Percentiles rank a stretch among this genome's conserved stretches.
Conservation (phyloP, 306 rosid species). For the Lathyrus oleraceus region DNA sequence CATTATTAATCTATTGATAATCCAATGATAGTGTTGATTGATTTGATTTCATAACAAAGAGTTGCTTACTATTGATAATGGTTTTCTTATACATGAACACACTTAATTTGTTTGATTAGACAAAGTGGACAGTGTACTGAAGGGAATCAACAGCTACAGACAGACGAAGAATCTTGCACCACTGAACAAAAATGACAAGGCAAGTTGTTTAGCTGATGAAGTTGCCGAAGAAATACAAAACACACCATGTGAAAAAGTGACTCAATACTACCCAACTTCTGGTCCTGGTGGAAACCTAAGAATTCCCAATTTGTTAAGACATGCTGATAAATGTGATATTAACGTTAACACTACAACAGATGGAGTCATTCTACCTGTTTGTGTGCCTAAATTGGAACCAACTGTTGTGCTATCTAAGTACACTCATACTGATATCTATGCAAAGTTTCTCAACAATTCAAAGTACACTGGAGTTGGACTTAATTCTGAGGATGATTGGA, state of each 20-base stretch:
- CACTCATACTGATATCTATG: slow-evolving; percentile 49
- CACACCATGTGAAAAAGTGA: slow-evolving; percentile 54
- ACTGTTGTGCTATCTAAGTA: slow-evolving; percentile 52
- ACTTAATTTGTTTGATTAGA: slow-evolving; percentile 36
- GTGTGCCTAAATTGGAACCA: slow-evolving; percentile 54
- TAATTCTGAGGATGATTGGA: slow-evolving; percentile 83
- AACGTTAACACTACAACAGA: slow-evolving; percentile 47
- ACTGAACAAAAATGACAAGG: slow-evolving; percentile 48
- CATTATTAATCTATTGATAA: not conserved
- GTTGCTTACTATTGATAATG: not conserved
- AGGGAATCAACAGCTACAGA: slow-evolving; percentile 76
- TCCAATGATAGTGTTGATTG: not conserved
- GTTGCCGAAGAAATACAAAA: slow-evolving; percentile 64
- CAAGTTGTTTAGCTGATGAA: slow-evolving; percentile 66
- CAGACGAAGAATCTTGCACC: slow-evolving; percentile 42
- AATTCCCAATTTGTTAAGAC: slow-evolving; percentile 47
- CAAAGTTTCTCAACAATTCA: slow-evolving; percentile 57
- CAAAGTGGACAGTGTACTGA: slow-evolving; percentile 61
- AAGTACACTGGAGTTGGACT: slow-evolving; percentile 68
- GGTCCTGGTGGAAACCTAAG: slow-evolving; percentile 26
- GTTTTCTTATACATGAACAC: not conserved
- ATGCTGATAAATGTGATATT: slow-evolving; percentile 54
- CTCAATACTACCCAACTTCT: slow-evolving; percentile 36
- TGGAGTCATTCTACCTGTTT: slow-evolving; percentile 60
- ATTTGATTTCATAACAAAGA: not conserved